These are phyloP conservation scores for Fusarium begoniae DNA, from an alignment of 2,329 filamentous ascomycete genomes.

Conservation along the genomic window DNA sequence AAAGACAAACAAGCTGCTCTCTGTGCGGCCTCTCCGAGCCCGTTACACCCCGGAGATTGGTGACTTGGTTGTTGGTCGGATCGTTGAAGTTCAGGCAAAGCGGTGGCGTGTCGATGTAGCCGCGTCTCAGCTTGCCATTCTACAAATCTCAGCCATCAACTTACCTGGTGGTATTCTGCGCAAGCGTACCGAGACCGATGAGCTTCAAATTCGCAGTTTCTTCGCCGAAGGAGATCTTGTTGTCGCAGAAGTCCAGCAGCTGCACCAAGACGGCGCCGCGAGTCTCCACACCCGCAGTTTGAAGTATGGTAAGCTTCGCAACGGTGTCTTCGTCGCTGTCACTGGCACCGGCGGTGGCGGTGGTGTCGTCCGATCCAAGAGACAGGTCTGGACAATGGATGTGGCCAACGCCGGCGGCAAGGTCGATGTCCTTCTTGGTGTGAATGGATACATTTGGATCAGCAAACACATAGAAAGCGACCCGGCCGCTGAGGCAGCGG, in stretches of 20 bases:
- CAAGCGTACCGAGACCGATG: conserved; percentile 92
- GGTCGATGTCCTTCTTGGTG: conserved; percentile 88
- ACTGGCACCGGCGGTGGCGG: conserved; percentile 84
- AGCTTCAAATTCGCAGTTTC: conserved; percentile 96
- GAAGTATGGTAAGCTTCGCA: conserved; percentile 94
- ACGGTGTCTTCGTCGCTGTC: conserved; percentile 88
- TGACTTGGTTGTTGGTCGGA: conserved; percentile 91
- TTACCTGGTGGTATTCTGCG: conserved; percentile 92
- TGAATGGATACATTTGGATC: conserved; percentile 98
- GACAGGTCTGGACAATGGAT: conserved; percentile 88
- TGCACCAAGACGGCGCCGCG: conserved; percentile 87
- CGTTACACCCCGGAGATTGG: conserved; percentile 97
- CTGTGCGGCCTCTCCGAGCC: conserved; percentile 87
- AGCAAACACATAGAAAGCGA: conserved; percentile 79
- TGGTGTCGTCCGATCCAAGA: conserved; percentile 82
- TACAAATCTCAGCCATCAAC: conserved; percentile 92
- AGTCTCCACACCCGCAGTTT: conserved; percentile 88
- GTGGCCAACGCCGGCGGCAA: conserved; percentile 64
- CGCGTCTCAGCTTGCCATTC: conserved; percentile 82
- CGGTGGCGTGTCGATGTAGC: conserved; percentile 97
- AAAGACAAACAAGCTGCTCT: conserved; percentile 97
- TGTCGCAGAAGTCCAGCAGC: conserved; percentile 91
- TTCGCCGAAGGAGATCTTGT: conserved; percentile 95
- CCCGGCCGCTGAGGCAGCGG: conserved; percentile 56
- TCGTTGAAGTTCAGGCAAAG: conserved; percentile 91